Percentiles rank a stretch among this genome's conserved stretches.
Evolutionary conservation across 306 rosid species (phyloP).

Genomic region (Vicia sativa): DNA sequence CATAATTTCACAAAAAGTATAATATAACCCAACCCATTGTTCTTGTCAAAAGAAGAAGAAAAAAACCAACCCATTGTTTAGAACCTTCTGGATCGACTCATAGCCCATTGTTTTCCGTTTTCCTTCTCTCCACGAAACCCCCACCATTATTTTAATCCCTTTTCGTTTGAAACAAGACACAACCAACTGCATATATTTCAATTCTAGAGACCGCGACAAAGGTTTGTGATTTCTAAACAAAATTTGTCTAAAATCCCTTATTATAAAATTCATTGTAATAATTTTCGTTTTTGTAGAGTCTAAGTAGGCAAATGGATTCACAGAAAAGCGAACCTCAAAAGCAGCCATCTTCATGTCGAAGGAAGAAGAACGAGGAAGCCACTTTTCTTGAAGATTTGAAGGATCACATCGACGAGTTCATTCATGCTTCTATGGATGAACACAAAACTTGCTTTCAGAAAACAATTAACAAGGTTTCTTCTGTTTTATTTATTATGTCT

Average conservation of each 20-base stretch:
- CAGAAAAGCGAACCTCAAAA: constrained; percentile 42
- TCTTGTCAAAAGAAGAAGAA: too few species aligned
- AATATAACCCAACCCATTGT: too few species aligned
- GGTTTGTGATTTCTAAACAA: neutral
- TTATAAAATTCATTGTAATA: too few species aligned
- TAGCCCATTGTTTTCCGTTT: neutral
- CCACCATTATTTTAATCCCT: neutral
- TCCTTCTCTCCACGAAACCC: neutral
- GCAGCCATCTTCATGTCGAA: constrained; percentile 56
- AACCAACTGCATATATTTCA: neutral
- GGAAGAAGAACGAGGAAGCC: constrained; percentile 75
- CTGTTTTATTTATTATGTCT: neutral
- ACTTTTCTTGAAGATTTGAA: constrained; percentile 73
- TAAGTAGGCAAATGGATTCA: constrained; percentile 3
- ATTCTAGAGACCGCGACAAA: neutral
- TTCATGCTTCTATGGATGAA: constrained; percentile 83
- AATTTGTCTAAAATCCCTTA: too few species aligned
- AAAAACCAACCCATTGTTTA: too few species aligned
- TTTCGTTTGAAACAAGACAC: too few species aligned
- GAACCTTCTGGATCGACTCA: neutral
- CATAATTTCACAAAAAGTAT: too few species aligned
- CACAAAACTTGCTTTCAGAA: constrained; percentile 82
- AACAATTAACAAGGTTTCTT: constrained; percentile 65
- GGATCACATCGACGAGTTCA: constrained; percentile 86
- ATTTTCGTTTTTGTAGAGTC: too few species aligned